Conservation (phyloP, 2,329 filamentous ascomycete species). For the Colletotrichum sp. region DNA sequence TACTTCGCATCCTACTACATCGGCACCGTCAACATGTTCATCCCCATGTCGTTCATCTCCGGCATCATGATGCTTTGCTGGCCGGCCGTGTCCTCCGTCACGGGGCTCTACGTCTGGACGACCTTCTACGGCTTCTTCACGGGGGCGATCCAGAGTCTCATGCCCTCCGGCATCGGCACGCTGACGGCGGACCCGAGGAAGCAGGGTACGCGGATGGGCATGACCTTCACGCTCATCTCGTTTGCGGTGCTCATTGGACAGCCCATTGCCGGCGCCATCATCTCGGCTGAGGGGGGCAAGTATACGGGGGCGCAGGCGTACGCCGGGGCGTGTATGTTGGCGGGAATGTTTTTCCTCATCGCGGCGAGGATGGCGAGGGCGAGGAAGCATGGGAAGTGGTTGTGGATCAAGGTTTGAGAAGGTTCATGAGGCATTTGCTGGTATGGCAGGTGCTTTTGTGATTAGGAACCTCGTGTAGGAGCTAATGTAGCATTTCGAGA, state of each 20-base stretch:
- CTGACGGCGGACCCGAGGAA: constrained; percentile 57
- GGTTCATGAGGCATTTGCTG: background rate
- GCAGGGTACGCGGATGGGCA: constrained; percentile 61
- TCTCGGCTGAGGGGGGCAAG: constrained; percentile 42
- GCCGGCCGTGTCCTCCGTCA: constrained; percentile 56
- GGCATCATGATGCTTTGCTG: constrained; percentile 58
- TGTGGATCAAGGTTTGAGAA: constrained; percentile 41
- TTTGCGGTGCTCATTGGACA: constrained; percentile 58
- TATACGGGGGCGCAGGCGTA: constrained; percentile 57
- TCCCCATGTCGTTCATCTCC: constrained; percentile 49
- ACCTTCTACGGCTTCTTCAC: constrained; percentile 68
- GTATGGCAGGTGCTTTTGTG: background rate
- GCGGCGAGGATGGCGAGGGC: constrained; percentile 43
- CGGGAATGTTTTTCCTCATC: constrained; percentile 44
- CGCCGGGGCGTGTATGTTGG: constrained; percentile 45
- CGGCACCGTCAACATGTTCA: constrained; percentile 67
- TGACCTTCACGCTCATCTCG: constrained; percentile 62
- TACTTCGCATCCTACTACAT: constrained; percentile 62
- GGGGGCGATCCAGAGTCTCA: constrained; percentile 69
- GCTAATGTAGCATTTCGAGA: background rate
- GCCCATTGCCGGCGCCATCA: constrained; percentile 56
- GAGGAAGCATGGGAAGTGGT: constrained; percentile 40
- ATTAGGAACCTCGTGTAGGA: background rate
- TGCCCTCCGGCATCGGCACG: constrained; percentile 65
- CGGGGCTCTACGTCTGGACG: constrained; percentile 66